Conservation (phyloP, 2,329 filamentous ascomycete species). For the Exophiala bonariae region DNA sequence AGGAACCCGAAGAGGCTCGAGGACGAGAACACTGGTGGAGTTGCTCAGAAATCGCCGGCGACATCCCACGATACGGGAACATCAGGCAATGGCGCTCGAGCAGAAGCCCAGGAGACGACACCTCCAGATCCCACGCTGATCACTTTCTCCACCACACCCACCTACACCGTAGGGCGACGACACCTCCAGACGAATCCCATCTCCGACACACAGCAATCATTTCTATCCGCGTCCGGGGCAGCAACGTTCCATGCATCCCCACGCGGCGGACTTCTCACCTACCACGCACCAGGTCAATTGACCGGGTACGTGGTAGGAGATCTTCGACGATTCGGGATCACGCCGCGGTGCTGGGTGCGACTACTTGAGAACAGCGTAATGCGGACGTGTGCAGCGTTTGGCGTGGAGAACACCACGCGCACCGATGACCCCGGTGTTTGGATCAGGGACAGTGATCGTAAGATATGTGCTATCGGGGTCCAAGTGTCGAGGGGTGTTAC, state of each 20-base stretch:
- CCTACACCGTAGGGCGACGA: constrained; percentile 87
- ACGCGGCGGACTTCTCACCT: constrained; percentile 90
- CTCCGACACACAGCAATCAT: constrained; percentile 37
- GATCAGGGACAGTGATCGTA: constrained; percentile 49
- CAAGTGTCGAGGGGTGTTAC: constrained; percentile 82
- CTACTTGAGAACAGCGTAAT: constrained; percentile 77
- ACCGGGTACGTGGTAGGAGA: constrained; percentile 93
- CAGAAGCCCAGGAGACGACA: constrained; percentile 30
- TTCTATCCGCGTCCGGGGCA: constrained; percentile 34
- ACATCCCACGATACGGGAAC: too few relatives aligned
- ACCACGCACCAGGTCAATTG: constrained; percentile 90
- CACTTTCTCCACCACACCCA: constrained; percentile 78
- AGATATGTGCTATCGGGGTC: constrained; percentile 91
- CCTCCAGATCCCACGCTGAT: constrained; percentile 70
- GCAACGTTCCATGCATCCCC: constrained; percentile 65
- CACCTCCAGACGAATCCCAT: constrained; percentile 51
- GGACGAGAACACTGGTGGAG: constrained; percentile 1
- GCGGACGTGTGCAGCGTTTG: constrained; percentile 60
- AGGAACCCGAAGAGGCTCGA: not conserved
- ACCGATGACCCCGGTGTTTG: constrained; percentile 85
- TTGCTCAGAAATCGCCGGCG: too few relatives aligned
- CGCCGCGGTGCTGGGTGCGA: constrained; percentile 73
- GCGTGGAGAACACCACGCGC: constrained; percentile 58
- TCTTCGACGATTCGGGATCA: constrained; percentile 66
- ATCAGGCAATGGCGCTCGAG: constrained; percentile 22